A percentile compares a stretch with the other conserved stretches of the same genome.
These are phyloP conservation scores for Aspergillus coremiiformis DNA, from an alignment of 495 filamentous ascomycete species.

Conservation along the genomic window DNA sequence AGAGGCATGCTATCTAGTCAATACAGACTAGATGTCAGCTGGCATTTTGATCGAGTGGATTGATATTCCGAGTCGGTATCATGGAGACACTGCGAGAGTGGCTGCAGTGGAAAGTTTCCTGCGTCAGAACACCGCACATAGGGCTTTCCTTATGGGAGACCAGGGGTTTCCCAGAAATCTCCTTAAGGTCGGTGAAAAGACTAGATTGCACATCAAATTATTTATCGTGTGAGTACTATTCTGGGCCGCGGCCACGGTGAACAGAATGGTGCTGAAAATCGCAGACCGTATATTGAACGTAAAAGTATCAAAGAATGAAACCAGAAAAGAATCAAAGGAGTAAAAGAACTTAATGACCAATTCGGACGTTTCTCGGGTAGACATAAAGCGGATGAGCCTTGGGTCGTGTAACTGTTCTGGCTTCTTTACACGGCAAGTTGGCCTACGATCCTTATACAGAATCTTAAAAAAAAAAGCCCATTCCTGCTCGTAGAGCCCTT, in stretches of 20 bases:
- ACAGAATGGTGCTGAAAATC: neutral
- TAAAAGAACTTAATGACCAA: neutral
- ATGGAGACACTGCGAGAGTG: slow-evolving; percentile 24
- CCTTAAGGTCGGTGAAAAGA: slow-evolving; percentile 17
- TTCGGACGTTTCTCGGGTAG: neutral
- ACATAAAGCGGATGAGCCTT: neutral
- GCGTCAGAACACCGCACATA: slow-evolving; percentile 14
- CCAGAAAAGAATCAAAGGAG: neutral
- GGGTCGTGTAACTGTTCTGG: neutral
- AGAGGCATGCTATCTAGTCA: no score
- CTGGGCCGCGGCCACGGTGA: neutral
- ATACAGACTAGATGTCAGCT: no score
- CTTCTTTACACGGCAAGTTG: neutral
- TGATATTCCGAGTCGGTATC: no score
- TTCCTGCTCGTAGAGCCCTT: neutral
- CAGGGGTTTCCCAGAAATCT: slow-evolving; percentile 12
- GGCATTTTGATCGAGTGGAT: no score
- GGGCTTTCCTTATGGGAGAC: slow-evolving; percentile 16
- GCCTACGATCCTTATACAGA: neutral
- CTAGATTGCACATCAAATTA: slow-evolving; percentile 14
- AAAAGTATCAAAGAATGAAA: neutral
- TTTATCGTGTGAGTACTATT: neutral
- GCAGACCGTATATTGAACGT: neutral
- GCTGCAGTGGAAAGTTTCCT: slow-evolving; percentile 20
- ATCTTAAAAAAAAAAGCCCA: neutral